Base-by-base conservation (phyloP, 2,329 filamentous ascomycete species). In the Dothiorella sarmentorum region DNA sequence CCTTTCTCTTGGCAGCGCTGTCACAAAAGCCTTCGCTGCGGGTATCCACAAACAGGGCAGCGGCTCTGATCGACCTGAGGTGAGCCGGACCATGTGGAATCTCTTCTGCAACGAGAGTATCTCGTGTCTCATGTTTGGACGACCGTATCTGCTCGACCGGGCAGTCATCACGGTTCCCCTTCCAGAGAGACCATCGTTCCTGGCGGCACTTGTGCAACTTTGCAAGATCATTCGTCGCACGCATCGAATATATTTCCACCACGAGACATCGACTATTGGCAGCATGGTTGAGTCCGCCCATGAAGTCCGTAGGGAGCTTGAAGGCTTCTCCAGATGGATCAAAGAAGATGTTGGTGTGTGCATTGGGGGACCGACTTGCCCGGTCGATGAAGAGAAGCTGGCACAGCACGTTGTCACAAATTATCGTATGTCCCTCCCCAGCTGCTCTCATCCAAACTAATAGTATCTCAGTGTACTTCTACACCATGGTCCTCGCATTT, bases 71-170 rank as follows among this genome's bases (percentile, higher is more conserved):
- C 29, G 27, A 6, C 22, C 38, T 1, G 52, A 56, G 11, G 38
- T 26, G 4, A 35, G 2, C 26, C 20, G 10, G 2, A 56, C 52
- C 2, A 56, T 56, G 38, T 56, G 52, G 52, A 44, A 2, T 5
- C 26, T 56, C 7, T 56, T 56, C 15, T 43, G 37, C 52, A 26
- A 56, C 7, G 52, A 56, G 15, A 56, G 52, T 18, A 56, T 57
- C 11, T 33, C 26, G 4, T 47, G 55, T 13, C 26, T 57, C 13
- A 47, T 47, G 24, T 10, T 47, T 2, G 55, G 55, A 18, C 18
- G 55, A 6, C 55, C 40, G 1, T 40, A 45, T 17, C 26, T 47
- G 13, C 31, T 57, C 6, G 3, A 13, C 15, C 42, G 31, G 11
- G 55, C 47, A 3, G 31, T 18, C n/a, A 57, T 57, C 20, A 29